Conservation (phyloP, 2,329 filamentous ascomycete genomes). For the Pseudogymnoascus sp. region DNA sequence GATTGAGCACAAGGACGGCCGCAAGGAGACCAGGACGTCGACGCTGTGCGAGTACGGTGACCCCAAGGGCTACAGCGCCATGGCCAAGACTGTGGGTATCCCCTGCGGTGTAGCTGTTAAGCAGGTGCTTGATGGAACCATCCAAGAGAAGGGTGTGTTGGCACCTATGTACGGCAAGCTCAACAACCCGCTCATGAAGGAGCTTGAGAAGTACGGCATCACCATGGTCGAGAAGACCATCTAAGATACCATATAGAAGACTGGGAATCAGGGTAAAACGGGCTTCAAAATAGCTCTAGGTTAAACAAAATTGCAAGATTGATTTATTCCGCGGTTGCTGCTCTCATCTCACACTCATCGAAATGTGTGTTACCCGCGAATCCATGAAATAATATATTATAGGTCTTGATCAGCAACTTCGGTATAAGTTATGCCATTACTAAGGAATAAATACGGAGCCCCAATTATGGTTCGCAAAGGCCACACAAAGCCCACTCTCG, state of each 20-base stretch:
- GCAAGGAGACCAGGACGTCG: slow-evolving; percentile 66
- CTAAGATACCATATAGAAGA: slow-evolving; percentile 16
- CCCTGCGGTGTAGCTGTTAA: slow-evolving; percentile 68
- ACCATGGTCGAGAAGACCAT: slow-evolving; percentile 61
- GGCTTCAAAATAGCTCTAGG: background rate
- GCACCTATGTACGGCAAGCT: slow-evolving; percentile 68
- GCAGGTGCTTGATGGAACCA: slow-evolving; percentile 67
- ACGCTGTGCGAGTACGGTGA: slow-evolving; percentile 79
- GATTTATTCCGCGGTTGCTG: background rate
- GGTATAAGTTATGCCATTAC: background rate
- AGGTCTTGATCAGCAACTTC: background rate
- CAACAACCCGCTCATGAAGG: slow-evolving; percentile 65
- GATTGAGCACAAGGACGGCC: slow-evolving; percentile 74
- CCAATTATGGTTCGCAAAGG: background rate
- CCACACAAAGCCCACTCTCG: background rate
- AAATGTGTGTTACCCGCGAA: background rate
- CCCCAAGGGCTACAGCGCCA: slow-evolving; percentile 67
- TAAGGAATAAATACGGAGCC: background rate
- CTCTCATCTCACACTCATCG: background rate
- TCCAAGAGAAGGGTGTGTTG: slow-evolving; percentile 63
- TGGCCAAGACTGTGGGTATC: slow-evolving; percentile 75
- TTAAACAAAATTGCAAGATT: slow-evolving; percentile 4
- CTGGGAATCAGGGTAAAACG: background rate
- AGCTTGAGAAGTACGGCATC: slow-evolving; percentile 69
- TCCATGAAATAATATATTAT: background rate